Conservation (phyloP, 257 asterid genomes). For the Fraxinus excelsior region DNA sequence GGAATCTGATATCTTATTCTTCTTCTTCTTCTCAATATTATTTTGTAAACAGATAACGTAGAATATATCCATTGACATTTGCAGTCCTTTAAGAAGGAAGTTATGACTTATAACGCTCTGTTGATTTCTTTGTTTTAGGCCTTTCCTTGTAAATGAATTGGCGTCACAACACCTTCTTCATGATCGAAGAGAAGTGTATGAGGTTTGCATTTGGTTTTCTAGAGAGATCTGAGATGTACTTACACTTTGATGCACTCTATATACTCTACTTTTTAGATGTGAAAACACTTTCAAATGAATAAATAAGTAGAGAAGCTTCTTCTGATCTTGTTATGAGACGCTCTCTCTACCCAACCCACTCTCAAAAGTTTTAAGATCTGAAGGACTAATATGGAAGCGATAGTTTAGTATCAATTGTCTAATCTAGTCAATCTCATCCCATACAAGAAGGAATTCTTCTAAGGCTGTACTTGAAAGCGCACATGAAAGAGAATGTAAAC, state of each 20-base stretch:
- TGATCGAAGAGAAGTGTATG: slow-evolving; percentile 87
- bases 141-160: slow-evolving; percentile 86
- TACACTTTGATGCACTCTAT: background rate
- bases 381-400: background rate
- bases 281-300: slow-evolving; percentile 10
- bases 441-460: background rate
- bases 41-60: slow-evolving; percentile 6
- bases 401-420: background rate
- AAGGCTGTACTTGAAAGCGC: background rate
- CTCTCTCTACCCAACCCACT: background rate
- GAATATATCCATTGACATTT: slow-evolving; percentile 9
- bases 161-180: slow-evolving; percentile 92
- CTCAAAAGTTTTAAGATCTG: background rate
- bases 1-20: background rate
- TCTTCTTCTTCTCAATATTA: background rate
- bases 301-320: background rate
- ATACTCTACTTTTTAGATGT: background rate
- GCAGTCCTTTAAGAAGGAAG: slow-evolving; percentile 2
- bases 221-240: slow-evolving; percentile 12
- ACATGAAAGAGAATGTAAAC: background rate
- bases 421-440: background rate
- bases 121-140: slow-evolving; percentile 52
- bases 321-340: background rate
- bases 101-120: slow-evolving; percentile 20
- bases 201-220: slow-evolving; percentile 54